Base-by-base conservation (phyloP, 441 rosid genomes). In the Euphorbia neoarborescens region DNA sequence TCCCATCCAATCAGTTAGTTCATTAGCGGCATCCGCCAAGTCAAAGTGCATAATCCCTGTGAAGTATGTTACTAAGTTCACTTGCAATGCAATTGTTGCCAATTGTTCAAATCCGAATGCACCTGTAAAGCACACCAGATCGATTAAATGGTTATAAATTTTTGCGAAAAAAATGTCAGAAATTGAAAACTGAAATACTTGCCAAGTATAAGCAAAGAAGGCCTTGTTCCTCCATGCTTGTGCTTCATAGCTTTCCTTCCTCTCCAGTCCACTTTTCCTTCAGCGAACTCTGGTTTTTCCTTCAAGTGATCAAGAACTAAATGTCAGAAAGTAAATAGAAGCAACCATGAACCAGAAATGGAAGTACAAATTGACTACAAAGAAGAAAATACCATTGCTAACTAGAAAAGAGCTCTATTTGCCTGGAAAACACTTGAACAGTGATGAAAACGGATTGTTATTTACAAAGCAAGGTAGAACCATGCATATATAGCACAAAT, bases 221-320 rank as follows among this genome's bases (percentile, higher is more conserved):
- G 53, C 71, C 73, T 76, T 12, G 40, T 68, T 76, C 94, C 94
- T 83, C 94, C 91, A 83, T 85, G 86, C 56, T 76, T 80, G 30
- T 73, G n/a, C 76, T 76, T 87, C 53, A 79, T 51, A 67, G 94
- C 89, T 59, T 76, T 44, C 74, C 86, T 62, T 71, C 91, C 94
- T 63, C 71, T 87, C 87, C 88, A 85, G 25, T 84, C 86, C 68
- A 85, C 85, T 80, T 84, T 89, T 66, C 86, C 89, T 65, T 80
- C 79, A 46, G 83, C 74, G 40, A 81, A 35, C 74, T 79, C 89
- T 22, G 17, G 30, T 70, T 80, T 78, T 71, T 85, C 87, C 90
- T 84, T 60, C 71, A 79, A 73, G 12, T n/a, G 19, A 38, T 11
- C n/a, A 69, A 70, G 13, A 71, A 48, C 14, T n/a, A 13, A 76